Percentiles rank a stretch among this genome's conserved stretches.
Evolutionary conservation across 73 alveolate genomes (phyloP).

Genomic region (Tetrahymena malaccensis): DNA sequence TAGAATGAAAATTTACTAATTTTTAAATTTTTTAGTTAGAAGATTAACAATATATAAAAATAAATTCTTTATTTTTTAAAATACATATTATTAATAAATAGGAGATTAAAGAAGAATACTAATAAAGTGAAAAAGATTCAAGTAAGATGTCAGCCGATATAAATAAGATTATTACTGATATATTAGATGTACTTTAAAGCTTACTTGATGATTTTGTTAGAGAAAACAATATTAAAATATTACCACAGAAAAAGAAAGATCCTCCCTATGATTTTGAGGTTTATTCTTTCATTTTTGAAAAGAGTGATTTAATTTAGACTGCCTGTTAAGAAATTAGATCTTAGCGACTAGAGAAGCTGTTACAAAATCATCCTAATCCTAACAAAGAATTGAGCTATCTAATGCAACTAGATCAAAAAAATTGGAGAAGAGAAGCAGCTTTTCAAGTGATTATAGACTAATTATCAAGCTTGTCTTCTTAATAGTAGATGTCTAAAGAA

Average conservation of each 20-base stretch:
- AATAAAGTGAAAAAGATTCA: neutral
- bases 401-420: neutral
- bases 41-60: too few species aligned
- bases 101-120: neutral
- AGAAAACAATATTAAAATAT: neutral
- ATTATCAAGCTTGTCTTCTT: neutral
- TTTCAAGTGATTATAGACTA: neutral
- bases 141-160: neutral
- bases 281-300: neutral
- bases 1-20: too few species aligned
- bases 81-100: too few species aligned
- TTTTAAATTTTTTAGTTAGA: too few species aligned
- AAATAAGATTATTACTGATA: neutral
- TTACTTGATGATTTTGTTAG: neutral
- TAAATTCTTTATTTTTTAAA: too few species aligned
- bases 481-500: neutral
- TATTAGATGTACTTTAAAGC: neutral
- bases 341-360: neutral
- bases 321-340: neutral
- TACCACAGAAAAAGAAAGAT: neutral
- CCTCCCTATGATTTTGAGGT: neutral
- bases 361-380: neutral
- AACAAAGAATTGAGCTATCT: neutral
- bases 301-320: neutral
- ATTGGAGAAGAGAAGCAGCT: neutral